Evolutionary conservation across 1,284 basidiomycete genomes (phyloP).

Genomic region (Peniophora sp.): DNA sequence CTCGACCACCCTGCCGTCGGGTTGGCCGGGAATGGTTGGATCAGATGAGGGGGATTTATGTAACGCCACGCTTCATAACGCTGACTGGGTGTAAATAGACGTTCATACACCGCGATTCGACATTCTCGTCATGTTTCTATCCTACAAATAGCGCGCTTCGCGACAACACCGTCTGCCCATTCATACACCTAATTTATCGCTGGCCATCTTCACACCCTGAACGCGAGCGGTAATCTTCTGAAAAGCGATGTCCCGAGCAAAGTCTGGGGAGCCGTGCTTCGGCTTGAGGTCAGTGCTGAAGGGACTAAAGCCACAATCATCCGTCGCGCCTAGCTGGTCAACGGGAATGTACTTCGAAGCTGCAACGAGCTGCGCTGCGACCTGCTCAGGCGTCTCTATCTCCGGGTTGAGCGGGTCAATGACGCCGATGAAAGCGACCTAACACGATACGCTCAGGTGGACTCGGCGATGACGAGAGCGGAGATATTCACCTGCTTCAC

Average conservation of each 20-base stretch:
- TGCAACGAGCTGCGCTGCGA: slow-evolving; percentile 9
- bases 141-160: too few relatives aligned
- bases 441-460: too few relatives aligned
- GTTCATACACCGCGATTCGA: too few relatives aligned
- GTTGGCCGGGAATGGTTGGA: too few relatives aligned
- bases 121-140: too few relatives aligned
- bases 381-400: slow-evolving; percentile 13
- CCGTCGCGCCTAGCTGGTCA: slow-evolving; percentile 15
- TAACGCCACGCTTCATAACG: too few relatives aligned
- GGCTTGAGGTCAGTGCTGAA: slow-evolving; percentile 15
- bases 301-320: slow-evolving; percentile 17
- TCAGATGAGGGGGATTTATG: too few relatives aligned
- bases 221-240: slow-evolving; percentile 14
- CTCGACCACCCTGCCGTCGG: too few relatives aligned
- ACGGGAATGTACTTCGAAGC: slow-evolving; percentile 15
- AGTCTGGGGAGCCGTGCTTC: slow-evolving; percentile 13
- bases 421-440: slow-evolving; percentile 16
- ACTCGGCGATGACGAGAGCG: too few relatives aligned
- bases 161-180: too few relatives aligned
- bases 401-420: slow-evolving; percentile 12
- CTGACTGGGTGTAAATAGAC: too few relatives aligned
- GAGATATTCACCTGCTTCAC: slow-evolving; percentile 12
- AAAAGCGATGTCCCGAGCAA: slow-evolving; percentile 14
- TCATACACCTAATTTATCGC: slow-evolving; percentile 11
- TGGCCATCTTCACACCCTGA: slow-evolving; percentile 13